Conservation (phyloP, 352 stramenopile species). For the Globisporangium yorkense region DNA sequence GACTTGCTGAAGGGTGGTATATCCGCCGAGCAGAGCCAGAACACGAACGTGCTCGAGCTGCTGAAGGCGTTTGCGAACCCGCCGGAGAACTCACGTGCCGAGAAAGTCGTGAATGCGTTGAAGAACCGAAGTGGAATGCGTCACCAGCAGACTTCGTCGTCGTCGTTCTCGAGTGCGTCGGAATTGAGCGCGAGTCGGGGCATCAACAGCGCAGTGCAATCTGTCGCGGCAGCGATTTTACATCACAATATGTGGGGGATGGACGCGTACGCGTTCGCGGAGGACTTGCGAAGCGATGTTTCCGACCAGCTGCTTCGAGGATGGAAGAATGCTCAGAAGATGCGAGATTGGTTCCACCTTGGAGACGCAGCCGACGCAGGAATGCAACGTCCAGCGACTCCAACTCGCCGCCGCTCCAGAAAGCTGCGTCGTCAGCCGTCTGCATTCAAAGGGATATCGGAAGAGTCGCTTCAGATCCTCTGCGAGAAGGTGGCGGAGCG, state of each 20-base stretch:
- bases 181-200: slow-evolving; percentile 26
- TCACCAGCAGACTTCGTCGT: slow-evolving; percentile 12
- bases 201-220: slow-evolving; percentile 59
- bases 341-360: slow-evolving; percentile 83
- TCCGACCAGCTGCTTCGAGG: slow-evolving; percentile 61
- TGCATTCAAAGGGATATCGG: slow-evolving; percentile 68
- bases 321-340: slow-evolving; percentile 86
- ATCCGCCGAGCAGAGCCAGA: slow-evolving; percentile 36
- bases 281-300: slow-evolving; percentile 49
- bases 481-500: slow-evolving; percentile 70
- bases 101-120: slow-evolving; percentile 37
- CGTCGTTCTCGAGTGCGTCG: slow-evolving; percentile 36
- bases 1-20: slow-evolving; percentile 66
- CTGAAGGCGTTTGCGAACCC: slow-evolving; percentile 54
- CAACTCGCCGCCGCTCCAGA: slow-evolving; percentile 24
- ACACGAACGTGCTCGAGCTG: slow-evolving; percentile 46
- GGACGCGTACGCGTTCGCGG: slow-evolving; percentile 66
- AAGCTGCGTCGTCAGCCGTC: slow-evolving; percentile 61
- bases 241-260: slow-evolving; percentile 87
- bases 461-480: slow-evolving; percentile 60
- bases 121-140: slow-evolving; percentile 20
- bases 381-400: slow-evolving; percentile 26
- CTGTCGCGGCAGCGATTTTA: slow-evolving; percentile 69
- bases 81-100: slow-evolving; percentile 29
- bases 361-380: slow-evolving; percentile 63